Evolutionary conservation across 371 early-diverging fungal species (phyloP).

Genomic region (Apophysomyces variabilis): DNA sequence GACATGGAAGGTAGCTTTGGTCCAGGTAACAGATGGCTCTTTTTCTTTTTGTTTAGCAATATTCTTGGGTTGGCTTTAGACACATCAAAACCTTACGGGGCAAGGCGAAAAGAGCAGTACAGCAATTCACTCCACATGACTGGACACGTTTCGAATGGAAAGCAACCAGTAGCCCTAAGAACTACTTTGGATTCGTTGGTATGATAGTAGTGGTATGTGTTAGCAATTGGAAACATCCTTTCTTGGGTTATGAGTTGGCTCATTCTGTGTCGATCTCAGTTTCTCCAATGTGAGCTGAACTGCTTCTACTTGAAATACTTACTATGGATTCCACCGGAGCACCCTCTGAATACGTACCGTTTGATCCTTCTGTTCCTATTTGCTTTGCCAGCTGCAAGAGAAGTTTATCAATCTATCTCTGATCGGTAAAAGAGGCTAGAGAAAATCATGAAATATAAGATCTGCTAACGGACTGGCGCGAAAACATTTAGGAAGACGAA

Average conservation of each 20-base stretch:
- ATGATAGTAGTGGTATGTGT: slow-evolving; percentile 62
- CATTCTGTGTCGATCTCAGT: background rate
- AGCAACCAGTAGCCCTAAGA: slow-evolving; percentile 77
- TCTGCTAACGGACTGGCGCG: too few species aligned
- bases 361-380: slow-evolving; percentile 83
- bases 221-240: too few species aligned
- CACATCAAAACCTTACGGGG: slow-evolving; percentile 84
- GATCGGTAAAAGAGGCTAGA: slow-evolving; percentile 57
- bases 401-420: slow-evolving; percentile 88
- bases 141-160: slow-evolving; percentile 95
- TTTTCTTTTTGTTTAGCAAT: slow-evolving; percentile 50
- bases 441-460: too few species aligned
- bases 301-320: slow-evolving; percentile 94
- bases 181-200: slow-evolving; percentile 72
- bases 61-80: slow-evolving; percentile 91
- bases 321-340: slow-evolving; percentile 93
- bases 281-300: slow-evolving; percentile 84
- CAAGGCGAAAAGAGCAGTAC: slow-evolving; percentile 86
- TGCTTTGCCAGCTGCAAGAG: slow-evolving; percentile 86
- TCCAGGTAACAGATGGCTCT: background rate
- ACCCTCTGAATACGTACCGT: slow-evolving; percentile 81
- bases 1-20: slow-evolving; percentile 1
- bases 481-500: slow-evolving; percentile 54
- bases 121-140: slow-evolving; percentile 93
- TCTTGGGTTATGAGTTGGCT: background rate